A percentile compares a stretch with the other conserved stretches of the same genome.
phyloP scores from a whole-genome alignment of 345 rosid species.

The Eucalyptus paniculata region DNA sequence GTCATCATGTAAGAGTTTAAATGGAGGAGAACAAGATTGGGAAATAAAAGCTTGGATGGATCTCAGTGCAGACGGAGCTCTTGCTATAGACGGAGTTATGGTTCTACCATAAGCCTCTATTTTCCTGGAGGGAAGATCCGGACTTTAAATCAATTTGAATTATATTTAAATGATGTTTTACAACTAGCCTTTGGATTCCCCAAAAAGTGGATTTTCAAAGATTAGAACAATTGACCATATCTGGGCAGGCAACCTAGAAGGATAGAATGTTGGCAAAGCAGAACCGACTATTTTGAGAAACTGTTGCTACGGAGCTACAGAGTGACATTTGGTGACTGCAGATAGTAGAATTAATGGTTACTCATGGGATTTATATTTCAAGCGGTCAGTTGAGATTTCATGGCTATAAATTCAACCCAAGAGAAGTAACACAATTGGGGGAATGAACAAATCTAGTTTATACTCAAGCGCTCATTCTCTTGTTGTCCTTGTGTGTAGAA shows the following conservation, averaged over 20 bases:
- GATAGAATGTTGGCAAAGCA: not conserved
- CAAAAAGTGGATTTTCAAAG: not conserved
- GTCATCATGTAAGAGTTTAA: not conserved
- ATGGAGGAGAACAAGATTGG: not conserved
- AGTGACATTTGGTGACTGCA: not conserved
- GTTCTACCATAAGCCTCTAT: not conserved
- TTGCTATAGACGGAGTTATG: not conserved
- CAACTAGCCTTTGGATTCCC: not conserved
- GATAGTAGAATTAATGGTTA: not conserved
- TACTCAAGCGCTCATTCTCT: not conserved
- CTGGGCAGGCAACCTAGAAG: not conserved
- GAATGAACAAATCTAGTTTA: not conserved
- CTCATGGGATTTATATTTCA: not conserved
- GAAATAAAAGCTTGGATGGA: not conserved
- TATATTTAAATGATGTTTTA: not conserved
- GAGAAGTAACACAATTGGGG: not conserved
- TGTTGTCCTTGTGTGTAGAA: not conserved
- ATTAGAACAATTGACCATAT: not conserved
- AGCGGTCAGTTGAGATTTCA: not conserved
- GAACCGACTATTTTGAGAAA: not conserved
- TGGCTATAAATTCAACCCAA: not conserved
- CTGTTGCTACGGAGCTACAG: not conserved
- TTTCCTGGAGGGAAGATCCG: not conserved
- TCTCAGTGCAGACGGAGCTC: not conserved
- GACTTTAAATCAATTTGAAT: not conserved